A percentile compares a stretch with the other conserved stretches of the same genome.
Conservation (phyloP, 495 filamentous ascomycete species). For the Pseudevernia furfuracea region DNA sequence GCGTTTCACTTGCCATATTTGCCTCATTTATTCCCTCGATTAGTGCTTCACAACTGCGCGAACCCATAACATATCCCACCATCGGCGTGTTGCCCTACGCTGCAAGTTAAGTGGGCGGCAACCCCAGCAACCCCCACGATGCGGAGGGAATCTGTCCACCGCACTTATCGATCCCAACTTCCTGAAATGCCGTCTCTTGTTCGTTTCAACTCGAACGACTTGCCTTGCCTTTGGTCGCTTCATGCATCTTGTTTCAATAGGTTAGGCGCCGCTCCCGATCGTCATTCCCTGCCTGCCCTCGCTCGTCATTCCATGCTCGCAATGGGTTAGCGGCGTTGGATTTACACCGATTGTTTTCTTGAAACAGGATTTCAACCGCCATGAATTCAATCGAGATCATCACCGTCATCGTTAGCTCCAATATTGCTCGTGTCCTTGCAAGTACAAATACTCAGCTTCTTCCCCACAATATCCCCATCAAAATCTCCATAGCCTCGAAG, state of each 20-base stretch:
- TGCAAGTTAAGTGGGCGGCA: not conserved
- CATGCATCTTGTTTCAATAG: conserved; percentile 11
- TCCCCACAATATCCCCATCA: conserved; percentile 7
- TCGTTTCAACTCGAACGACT: not conserved
- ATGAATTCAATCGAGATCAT: not conserved
- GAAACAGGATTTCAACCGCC: not conserved
- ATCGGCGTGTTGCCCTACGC: not conserved
- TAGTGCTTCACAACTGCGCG: not conserved
- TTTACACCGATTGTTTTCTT: not conserved
- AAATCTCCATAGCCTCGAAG: not conserved
- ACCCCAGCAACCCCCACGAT: conserved; percentile 1
- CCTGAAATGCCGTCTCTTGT: not conserved
- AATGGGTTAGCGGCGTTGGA: not conserved
- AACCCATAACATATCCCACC: not conserved
- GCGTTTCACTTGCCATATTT: conserved; percentile 7
- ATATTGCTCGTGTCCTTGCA: not conserved
- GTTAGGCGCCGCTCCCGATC: conserved; percentile 5
- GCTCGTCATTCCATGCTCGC: not conserved
- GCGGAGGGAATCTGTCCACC: not conserved
- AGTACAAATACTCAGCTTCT: conserved; percentile 4
- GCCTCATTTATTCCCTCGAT: conserved; percentile 1
- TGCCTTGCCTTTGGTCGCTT: conserved; percentile 12
- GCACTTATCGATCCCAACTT: not conserved
- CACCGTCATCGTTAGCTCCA: not conserved
- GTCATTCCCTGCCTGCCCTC: not conserved